Evolutionary conservation across 352 stramenopile species (phyloP).

Genomic region (Phytophthora palmivora): DNA sequence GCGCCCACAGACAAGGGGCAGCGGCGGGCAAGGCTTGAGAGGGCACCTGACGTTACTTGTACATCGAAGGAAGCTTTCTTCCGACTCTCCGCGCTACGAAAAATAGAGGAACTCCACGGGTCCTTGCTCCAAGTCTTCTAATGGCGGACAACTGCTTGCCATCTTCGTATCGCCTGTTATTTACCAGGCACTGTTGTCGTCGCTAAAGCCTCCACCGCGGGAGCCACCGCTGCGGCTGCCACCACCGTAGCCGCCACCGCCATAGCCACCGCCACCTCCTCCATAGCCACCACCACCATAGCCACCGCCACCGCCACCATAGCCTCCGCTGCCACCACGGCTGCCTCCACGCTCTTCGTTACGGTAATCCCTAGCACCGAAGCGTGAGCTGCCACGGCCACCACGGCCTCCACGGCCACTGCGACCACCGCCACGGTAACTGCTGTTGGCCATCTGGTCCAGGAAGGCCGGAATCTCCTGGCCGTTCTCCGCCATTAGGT

Average conservation of each 20-base stretch:
- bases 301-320: conserved; percentile 27
- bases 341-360: conserved; percentile 72
- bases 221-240: conserved; percentile 43
- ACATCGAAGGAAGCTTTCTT: conserved; percentile 84
- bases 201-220: conserved; percentile 57
- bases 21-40: conserved; percentile 50
- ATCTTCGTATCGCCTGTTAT: conserved; percentile 38
- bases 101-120: conserved; percentile 44
- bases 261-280: conserved; percentile 36
- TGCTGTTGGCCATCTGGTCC: conserved; percentile 93
- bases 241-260: conserved; percentile 27
- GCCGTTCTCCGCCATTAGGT: conserved; percentile 96
- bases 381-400: conserved; percentile 70
- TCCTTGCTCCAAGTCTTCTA: conserved; percentile 50
- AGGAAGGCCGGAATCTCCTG: conserved; percentile 96
- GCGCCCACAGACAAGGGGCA: conserved; percentile 32
- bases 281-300: conserved; percentile 35
- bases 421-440: conserved; percentile 65
- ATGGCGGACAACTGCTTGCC: conserved; percentile 50
- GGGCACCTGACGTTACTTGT: conserved; percentile 73
- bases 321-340: conserved; percentile 39
- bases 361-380: conserved; percentile 91
- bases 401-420: conserved; percentile 62
- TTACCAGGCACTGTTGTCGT: conserved; percentile 92
- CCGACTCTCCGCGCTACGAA: conserved; percentile 62